These are phyloP conservation scores for Eimeria acervulina DNA, from an alignment of 169 alveolate genomes.

Conservation along the genomic window DNA sequence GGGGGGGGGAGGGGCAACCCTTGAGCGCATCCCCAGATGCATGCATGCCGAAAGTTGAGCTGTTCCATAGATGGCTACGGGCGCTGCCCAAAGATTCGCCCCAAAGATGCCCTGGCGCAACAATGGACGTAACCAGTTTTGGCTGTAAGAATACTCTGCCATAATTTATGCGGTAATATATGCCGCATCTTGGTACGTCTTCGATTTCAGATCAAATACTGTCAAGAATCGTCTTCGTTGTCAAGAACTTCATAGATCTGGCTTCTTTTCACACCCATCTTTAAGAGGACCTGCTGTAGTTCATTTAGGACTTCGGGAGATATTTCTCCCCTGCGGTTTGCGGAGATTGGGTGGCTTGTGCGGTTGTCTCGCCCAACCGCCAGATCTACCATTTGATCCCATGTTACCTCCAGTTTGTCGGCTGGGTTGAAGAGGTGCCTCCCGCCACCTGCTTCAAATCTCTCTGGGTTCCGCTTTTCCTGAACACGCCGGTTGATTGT, in stretches of 20 bases:
- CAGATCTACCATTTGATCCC: slow-evolving; percentile 64
- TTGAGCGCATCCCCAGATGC: no score
- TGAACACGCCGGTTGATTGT: slow-evolving; percentile 70
- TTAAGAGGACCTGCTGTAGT: slow-evolving; percentile 46
- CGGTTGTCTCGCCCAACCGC: slow-evolving; percentile 58
- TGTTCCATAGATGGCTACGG: neutral
- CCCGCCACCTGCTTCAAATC: slow-evolving; percentile 34
- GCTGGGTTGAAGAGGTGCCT: slow-evolving; percentile 59
- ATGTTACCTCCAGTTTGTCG: slow-evolving; percentile 65
- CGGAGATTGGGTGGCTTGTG: slow-evolving; percentile 64
- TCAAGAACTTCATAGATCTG: slow-evolving; percentile 66
- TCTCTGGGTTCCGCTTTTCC: slow-evolving; percentile 73
- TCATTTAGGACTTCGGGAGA: slow-evolving; percentile 36
- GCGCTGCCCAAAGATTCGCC: neutral
- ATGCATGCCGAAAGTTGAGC: neutral
- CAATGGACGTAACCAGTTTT: neutral
- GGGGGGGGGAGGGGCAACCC: no score
- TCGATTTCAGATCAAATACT: neutral
- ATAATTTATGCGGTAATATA: neutral
- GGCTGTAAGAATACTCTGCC: neutral
- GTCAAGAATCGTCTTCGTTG: slow-evolving; percentile 48
- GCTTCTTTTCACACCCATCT: slow-evolving; percentile 62
- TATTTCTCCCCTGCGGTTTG: slow-evolving; percentile 32
- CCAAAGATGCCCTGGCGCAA: neutral
- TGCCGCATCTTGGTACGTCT: neutral